These are phyloP conservation scores for Penicillium steckii DNA, from an alignment of 495 filamentous ascomycete species.

Conservation along the genomic window DNA sequence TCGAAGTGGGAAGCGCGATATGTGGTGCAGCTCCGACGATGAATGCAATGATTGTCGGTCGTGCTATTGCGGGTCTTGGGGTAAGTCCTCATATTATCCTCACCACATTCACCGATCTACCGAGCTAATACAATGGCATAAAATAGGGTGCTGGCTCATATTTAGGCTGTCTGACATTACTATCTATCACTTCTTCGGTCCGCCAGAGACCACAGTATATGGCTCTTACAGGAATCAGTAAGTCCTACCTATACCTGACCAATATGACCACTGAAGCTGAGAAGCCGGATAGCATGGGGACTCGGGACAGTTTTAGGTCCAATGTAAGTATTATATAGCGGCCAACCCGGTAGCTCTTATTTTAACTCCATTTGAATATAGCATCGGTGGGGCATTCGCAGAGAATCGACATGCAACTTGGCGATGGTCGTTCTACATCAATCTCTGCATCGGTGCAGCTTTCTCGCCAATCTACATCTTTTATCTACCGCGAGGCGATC, in stretches of 20 bases:
- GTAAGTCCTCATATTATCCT: background rate
- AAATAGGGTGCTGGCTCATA: slow-evolving; percentile 34
- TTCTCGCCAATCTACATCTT: slow-evolving; percentile 57
- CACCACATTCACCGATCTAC: background rate
- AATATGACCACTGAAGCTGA: background rate
- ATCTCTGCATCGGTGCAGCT: slow-evolving; percentile 55
- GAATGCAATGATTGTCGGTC: slow-evolving; percentile 53
- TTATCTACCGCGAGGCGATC: slow-evolving; percentile 48
- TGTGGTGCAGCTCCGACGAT: slow-evolving; percentile 55
- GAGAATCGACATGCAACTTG: slow-evolving; percentile 40
- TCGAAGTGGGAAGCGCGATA: slow-evolving; percentile 51
- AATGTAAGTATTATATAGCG: slow-evolving; percentile 21
- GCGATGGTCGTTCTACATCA: slow-evolving; percentile 76
- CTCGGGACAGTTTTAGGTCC: slow-evolving; percentile 47
- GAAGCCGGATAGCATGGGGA: slow-evolving; percentile 39
- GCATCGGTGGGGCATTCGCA: slow-evolving; percentile 60
- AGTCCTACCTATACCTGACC: background rate
- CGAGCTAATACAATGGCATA: background rate
- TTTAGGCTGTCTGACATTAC: slow-evolving; percentile 32
- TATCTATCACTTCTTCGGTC: slow-evolving; percentile 28
- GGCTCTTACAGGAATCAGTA: slow-evolving; percentile 26
- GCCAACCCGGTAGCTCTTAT: background rate
- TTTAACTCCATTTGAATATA: background rate
- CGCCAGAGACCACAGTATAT: slow-evolving; percentile 38
- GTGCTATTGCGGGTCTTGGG: slow-evolving; percentile 41